These are phyloP conservation scores for Tylopilus sp. DNA, from an alignment of 768 basidiomycete genomes.

Conservation along the genomic window DNA sequence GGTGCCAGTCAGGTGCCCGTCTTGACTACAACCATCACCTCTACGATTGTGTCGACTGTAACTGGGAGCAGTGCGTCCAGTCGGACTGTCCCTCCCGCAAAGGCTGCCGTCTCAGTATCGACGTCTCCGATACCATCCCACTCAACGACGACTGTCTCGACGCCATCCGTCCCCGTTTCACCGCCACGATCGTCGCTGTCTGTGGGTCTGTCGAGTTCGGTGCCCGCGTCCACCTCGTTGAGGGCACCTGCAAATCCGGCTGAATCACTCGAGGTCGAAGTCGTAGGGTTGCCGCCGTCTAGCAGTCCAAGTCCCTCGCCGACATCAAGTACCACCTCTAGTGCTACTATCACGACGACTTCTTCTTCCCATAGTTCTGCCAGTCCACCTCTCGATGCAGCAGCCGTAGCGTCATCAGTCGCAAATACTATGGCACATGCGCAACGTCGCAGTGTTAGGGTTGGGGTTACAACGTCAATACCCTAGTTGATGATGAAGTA, in stretches of 20 bases:
- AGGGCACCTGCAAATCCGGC: background rate
- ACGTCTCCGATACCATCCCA: slow-evolving; percentile 1
- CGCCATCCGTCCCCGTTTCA: background rate
- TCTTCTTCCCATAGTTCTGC: slow-evolving; percentile 6
- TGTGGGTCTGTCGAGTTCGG: background rate
- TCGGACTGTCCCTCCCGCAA: slow-evolving; percentile 6
- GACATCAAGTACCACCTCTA: background rate
- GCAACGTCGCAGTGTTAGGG: too few relatives aligned
- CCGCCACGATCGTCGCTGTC: slow-evolving; percentile 4
- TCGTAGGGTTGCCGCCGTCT: slow-evolving; percentile 13
- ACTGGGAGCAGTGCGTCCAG: slow-evolving; percentile 4
- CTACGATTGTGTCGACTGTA: slow-evolving; percentile 16
- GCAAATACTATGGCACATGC: slow-evolving; percentile 4
- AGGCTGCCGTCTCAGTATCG: slow-evolving; percentile 17
- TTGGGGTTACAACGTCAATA: too few relatives aligned
- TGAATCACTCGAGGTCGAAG: slow-evolving; percentile 21
- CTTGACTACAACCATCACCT: slow-evolving; percentile 28
- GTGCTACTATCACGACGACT: background rate
- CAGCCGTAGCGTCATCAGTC: slow-evolving; percentile 20
- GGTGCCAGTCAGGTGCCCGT: background rate
- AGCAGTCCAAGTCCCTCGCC: background rate
- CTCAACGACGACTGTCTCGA: background rate
- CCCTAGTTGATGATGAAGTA: background rate
- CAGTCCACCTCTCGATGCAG: slow-evolving; percentile 9
- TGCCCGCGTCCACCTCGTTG: background rate